phyloP scores from a whole-genome alignment of 192 early-diverging fungal species.

The Mycoemilia scoparia region DNA sequence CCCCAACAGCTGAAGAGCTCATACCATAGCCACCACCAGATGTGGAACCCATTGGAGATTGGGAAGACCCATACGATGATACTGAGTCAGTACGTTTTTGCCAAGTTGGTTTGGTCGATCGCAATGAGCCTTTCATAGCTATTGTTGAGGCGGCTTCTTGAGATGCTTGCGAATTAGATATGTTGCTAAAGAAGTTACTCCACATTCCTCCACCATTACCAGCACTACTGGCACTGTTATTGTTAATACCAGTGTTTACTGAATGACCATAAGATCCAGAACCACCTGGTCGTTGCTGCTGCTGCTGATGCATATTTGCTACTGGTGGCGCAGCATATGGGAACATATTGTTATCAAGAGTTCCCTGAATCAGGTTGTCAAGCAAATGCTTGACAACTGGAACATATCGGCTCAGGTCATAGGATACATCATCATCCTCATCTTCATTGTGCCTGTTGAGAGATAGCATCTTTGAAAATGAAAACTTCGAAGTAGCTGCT shows the following conservation, averaged over 20 bases:
- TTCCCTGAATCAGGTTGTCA: conserved; percentile 16
- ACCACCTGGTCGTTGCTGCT: too few species aligned
- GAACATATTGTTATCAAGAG: conserved; percentile 27
- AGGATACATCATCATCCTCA: conserved; percentile 13
- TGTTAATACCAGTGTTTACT: too few species aligned
- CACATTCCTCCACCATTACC: too few species aligned
- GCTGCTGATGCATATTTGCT: too few species aligned
- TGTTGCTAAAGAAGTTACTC: too few species aligned
- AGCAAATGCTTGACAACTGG: conserved; percentile 23
- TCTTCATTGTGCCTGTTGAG: conserved; percentile 2
- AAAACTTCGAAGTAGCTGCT: too few species aligned
- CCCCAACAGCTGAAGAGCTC: too few species aligned
- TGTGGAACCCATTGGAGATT: neutral
- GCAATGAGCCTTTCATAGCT: neutral
- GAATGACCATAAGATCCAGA: too few species aligned
- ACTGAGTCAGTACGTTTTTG: neutral
- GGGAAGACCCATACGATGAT: neutral
- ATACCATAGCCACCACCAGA: neutral
- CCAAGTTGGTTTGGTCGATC: neutral
- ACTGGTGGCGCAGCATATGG: conserved; percentile 30
- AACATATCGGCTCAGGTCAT: conserved; percentile 23
- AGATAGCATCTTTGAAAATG: too few species aligned
- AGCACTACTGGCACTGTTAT: neutral
- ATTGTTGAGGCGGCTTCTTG: too few species aligned
- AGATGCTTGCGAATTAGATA: too few species aligned